A percentile compares a stretch with the other conserved stretches of the same genome.
phyloP scores from a whole-genome alignment of 2,329 filamentous ascomycete species.

The Ambrosiella xylebori region DNA sequence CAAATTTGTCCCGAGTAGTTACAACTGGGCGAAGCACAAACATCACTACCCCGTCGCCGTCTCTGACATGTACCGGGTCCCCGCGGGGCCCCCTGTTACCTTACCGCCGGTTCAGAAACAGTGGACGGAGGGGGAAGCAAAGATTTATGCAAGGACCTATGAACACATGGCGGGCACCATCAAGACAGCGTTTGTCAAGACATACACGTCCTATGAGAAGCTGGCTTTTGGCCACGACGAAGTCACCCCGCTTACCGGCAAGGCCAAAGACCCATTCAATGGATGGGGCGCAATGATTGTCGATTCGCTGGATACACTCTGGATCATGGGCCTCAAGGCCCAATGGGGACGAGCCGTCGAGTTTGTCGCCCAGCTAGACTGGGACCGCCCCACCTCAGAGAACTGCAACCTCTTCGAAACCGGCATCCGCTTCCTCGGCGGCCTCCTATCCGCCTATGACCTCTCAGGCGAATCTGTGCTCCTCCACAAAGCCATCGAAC shows the following conservation, averaged over 20 bases:
- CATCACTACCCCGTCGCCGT: constrained; percentile 13
- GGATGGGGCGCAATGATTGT: constrained; percentile 53
- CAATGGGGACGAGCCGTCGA: constrained; percentile 49
- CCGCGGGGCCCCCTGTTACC: not conserved
- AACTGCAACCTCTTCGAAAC: constrained; percentile 53
- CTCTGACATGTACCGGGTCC: constrained; percentile 2
- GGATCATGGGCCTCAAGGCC: constrained; percentile 50
- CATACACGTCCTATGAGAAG: constrained; percentile 43
- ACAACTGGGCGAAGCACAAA: constrained; percentile 15
- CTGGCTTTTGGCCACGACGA: constrained; percentile 50
- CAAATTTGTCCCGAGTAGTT: constrained; percentile 12
- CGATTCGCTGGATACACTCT: constrained; percentile 53
- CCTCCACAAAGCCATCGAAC: constrained; percentile 42
- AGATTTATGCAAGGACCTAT: constrained; percentile 1
- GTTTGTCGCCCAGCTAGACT: constrained; percentile 42
- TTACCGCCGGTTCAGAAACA: constrained; percentile 6
- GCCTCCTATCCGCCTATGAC: constrained; percentile 53
- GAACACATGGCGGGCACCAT: constrained; percentile 25
- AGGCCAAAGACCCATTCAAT: constrained; percentile 38
- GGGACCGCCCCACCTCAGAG: constrained; percentile 29
- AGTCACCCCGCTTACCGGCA: constrained; percentile 37
- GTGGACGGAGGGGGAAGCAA: constrained; percentile 7
- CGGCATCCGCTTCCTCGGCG: constrained; percentile 53
- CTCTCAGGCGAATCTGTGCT: constrained; percentile 39
- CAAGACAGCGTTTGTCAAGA: constrained; percentile 33